phyloP scores from a whole-genome alignment of 768 basidiomycete genomes.

The Cyclocybe aegerita region DNA sequence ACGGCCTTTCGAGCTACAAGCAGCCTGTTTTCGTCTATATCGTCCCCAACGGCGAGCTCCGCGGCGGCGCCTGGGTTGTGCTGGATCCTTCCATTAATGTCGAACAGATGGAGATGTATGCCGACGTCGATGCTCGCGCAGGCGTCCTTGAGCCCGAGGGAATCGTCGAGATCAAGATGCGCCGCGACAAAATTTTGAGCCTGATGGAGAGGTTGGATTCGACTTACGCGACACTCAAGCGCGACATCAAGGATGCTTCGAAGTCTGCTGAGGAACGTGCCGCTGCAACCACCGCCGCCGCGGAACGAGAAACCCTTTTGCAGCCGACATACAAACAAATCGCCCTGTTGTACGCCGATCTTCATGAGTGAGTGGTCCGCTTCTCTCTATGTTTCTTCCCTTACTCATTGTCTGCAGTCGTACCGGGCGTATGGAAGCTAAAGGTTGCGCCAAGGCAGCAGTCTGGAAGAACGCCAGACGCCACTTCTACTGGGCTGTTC shows the following conservation, averaged over 20 bases:
- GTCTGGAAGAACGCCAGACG: slow-evolving; percentile 90
- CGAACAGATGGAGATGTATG: slow-evolving; percentile 99
- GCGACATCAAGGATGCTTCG: slow-evolving; percentile 70
- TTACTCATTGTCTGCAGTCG: slow-evolving; percentile 51
- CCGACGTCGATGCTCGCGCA: slow-evolving; percentile 92
- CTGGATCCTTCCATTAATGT: slow-evolving; percentile 97
- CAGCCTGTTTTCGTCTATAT: slow-evolving; percentile 99
- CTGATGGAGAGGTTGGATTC: slow-evolving; percentile 94
- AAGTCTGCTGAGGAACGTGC: slow-evolving; percentile 77
- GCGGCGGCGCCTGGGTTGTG: slow-evolving; percentile 99
- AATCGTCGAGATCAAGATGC: slow-evolving; percentile 96
- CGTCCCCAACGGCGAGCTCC: slow-evolving; percentile 96
- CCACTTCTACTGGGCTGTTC: slow-evolving; percentile 91
- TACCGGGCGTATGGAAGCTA: slow-evolving; percentile 94
- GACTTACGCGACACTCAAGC: slow-evolving; percentile 79
- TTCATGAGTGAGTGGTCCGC: slow-evolving; percentile 76
- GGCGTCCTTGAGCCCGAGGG: slow-evolving; percentile 98
- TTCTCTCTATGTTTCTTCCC: slow-evolving; percentile 1
- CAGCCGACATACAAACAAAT: slow-evolving; percentile 93
- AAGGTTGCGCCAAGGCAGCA: slow-evolving; percentile 85
- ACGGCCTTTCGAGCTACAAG: slow-evolving; percentile 95
- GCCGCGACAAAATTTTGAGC: slow-evolving; percentile 85
- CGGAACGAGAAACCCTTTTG: slow-evolving; percentile 75
- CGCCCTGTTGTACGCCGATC: slow-evolving; percentile 91
- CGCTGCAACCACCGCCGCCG: slow-evolving; percentile 63